phyloP scores from a whole-genome alignment of 1,284 basidiomycete genomes.

The Lignosus rhinocerotis region DNA sequence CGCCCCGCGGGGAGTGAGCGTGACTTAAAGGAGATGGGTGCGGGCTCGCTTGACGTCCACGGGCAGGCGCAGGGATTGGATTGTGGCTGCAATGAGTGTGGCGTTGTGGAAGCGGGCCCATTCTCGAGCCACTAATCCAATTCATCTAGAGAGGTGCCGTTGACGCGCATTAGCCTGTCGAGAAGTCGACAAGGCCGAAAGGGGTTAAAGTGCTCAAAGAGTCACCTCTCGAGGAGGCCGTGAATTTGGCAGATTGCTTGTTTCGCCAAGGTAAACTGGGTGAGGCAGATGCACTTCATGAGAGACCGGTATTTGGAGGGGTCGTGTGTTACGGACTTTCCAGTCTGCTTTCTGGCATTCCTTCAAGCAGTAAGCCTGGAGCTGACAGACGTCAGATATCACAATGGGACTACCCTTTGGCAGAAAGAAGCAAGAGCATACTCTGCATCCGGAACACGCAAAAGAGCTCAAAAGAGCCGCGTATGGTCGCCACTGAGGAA shows the following conservation, averaged over 20 bases:
- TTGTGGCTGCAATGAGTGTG: conserved; percentile 29
- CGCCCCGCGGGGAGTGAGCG: conserved; percentile 17
- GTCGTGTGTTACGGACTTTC: conserved; percentile 28
- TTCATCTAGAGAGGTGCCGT: conserved; percentile 28
- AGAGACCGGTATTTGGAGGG: not conserved
- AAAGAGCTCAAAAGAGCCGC: too few species aligned
- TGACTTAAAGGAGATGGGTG: conserved; percentile 28
- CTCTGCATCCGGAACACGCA: conserved; percentile 27
- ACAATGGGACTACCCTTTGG: not conserved
- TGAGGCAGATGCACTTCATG: not conserved
- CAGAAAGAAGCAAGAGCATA: not conserved
- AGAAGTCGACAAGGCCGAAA: conserved; percentile 19
- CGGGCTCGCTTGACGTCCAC: conserved; percentile 22
- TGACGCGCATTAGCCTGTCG: conserved; percentile 25
- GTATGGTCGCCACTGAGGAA: conserved; percentile 23
- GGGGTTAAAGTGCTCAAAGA: conserved; percentile 23
- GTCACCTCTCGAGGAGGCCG: conserved; percentile 19
- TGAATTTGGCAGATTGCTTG: conserved; percentile 28
- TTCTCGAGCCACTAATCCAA: conserved; percentile 32
- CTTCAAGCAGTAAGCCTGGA: conserved; percentile 32
- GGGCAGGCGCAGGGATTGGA: conserved; percentile 28
- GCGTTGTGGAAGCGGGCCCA: conserved; percentile 30
- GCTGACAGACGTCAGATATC: conserved; percentile 13
- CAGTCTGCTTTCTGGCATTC: conserved; percentile 33
- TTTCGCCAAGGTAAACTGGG: conserved; percentile 22